Evolutionary conservation across 2,329 filamentous ascomycete genomes (phyloP), one percentile per base, ranked within the genome.

Genomic region (Nectriaceae sp.): DNA sequence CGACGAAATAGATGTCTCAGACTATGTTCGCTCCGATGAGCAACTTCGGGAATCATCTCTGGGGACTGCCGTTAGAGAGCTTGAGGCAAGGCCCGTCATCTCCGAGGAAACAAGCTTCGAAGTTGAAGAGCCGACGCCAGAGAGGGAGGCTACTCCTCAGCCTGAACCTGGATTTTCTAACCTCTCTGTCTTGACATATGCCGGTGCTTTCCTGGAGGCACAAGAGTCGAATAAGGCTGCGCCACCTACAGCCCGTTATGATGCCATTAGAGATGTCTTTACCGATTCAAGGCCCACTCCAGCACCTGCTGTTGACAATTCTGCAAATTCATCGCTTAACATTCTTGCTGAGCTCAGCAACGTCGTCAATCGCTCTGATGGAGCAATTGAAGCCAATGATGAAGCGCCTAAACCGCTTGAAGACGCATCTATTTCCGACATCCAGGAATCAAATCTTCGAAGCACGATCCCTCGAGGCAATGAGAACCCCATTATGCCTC

Each of bases 191-290:
- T 52, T 70, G 40, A 60, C 60, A 5, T 66, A 65, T 43, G 67
- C 67, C 20, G 56, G 63, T 18, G 66, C 66, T 19, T 67, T 61
- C 49, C 53, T 66, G 10, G 61, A 61, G 40, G 64, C 65, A 11
- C 56, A 66, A 43, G 60, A 65, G 29, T 47, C 54, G 6, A 60
- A 54, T 13, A 63, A 62, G 42, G 53, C 53, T 4, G 54, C 61
- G 5, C 56, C 58, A 15, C 53, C 63, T 21, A 54, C 59, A 3
- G 64, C 65, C 43, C 64, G 65, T 41, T 70, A 70, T 42, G 67
- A 70, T 52, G 67, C 67, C n/a, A 69, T 70, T 43, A 66, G 67
- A n/a, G 72, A 75, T 48, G 67, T 74, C 22, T 75, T 75, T 52
- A 69, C 68, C 11, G 62, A 69, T 44, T 63, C 67, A 6, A 69